Percentiles rank a stretch among this genome's conserved stretches.
These are phyloP conservation scores for Phyllosticta ampelicida DNA, from an alignment of 2,329 filamentous ascomycete genomes.

Conservation along the genomic window DNA sequence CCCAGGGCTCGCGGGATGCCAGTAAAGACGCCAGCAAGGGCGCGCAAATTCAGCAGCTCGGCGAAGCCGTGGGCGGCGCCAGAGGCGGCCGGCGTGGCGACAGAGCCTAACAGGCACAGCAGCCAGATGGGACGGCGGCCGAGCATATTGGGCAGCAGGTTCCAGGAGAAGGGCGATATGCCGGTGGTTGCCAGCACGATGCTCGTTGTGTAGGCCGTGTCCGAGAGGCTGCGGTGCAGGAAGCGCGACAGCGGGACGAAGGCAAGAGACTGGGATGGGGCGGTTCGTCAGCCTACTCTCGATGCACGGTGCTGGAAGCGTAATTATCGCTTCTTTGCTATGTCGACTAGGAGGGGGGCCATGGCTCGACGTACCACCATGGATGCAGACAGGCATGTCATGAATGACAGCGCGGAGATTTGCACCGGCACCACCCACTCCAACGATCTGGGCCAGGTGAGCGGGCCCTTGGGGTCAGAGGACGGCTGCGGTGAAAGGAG, in stretches of 20 bases:
- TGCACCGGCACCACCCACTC: neutral
- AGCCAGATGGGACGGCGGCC: slow-evolving; percentile 10
- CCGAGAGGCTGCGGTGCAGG: slow-evolving; percentile 2
- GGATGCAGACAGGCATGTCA: neutral
- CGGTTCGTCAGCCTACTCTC: neutral
- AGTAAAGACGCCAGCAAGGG: slow-evolving; percentile 1
- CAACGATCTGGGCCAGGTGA: neutral
- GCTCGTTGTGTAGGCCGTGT: slow-evolving; percentile 2
- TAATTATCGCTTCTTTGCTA: neutral
- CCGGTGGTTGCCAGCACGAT: slow-evolving; percentile 1
- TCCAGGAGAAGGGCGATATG: slow-evolving; percentile 9
- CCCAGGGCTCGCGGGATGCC: slow-evolving; percentile 3
- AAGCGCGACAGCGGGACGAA: slow-evolving; percentile 2
- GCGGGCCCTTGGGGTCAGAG: neutral
- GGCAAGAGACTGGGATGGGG: slow-evolving; percentile 6
- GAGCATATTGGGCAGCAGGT: slow-evolving; percentile 4
- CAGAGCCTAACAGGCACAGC: neutral
- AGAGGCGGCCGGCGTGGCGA: neutral
- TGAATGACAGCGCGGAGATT: neutral
- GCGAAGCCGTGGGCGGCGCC: slow-evolving; percentile 1
- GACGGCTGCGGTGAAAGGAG: neutral
- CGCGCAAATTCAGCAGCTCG: neutral
- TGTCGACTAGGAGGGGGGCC: neutral
- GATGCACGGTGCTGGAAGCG: neutral
- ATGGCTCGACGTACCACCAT: neutral